A percentile compares a stretch with the other conserved stretches of the same genome.
These are phyloP conservation scores for Pseudogymnoascus sp. DNA, from an alignment of 2,329 filamentous ascomycete species.

Conservation along the genomic window DNA sequence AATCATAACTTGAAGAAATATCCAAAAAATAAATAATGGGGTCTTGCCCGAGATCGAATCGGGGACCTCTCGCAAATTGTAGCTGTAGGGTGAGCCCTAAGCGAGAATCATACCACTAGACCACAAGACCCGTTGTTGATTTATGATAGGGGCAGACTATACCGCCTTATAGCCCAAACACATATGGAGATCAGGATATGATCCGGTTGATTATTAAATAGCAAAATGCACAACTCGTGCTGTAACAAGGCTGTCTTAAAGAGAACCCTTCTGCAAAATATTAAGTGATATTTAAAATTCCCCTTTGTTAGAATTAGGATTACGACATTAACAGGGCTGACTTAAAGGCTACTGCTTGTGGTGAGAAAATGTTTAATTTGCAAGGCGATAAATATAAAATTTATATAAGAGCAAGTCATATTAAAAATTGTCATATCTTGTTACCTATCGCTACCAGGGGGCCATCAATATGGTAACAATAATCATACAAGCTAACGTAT, in stretches of 20 bases:
- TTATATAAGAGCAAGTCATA: neutral
- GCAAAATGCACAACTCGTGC: neutral
- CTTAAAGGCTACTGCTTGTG: neutral
- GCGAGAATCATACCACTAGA: slow-evolving; percentile 8
- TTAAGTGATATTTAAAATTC: too few relatives aligned
- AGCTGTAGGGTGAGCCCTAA: slow-evolving; percentile 7
- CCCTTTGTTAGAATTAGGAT: neutral
- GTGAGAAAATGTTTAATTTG: neutral
- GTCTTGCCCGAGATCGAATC: slow-evolving; percentile 7
- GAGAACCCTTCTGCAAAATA: neutral
- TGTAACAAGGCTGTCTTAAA: neutral
- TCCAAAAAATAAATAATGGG: slow-evolving; percentile 1
- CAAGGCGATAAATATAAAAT: neutral
- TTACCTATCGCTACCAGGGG: too few relatives aligned
- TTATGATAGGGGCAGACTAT: neutral
- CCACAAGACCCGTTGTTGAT: slow-evolving; percentile 4
- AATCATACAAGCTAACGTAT: neutral
- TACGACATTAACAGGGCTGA: neutral
- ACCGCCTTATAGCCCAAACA: neutral
- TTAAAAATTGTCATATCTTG: too few relatives aligned
- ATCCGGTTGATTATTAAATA: neutral
- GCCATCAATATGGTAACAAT: neutral
- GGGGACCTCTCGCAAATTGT: slow-evolving; percentile 7
- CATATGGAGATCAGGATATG: neutral
- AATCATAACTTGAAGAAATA: neutral